Conservation (phyloP, 768 basidiomycete species). For the Ramaria rubella region DNA sequence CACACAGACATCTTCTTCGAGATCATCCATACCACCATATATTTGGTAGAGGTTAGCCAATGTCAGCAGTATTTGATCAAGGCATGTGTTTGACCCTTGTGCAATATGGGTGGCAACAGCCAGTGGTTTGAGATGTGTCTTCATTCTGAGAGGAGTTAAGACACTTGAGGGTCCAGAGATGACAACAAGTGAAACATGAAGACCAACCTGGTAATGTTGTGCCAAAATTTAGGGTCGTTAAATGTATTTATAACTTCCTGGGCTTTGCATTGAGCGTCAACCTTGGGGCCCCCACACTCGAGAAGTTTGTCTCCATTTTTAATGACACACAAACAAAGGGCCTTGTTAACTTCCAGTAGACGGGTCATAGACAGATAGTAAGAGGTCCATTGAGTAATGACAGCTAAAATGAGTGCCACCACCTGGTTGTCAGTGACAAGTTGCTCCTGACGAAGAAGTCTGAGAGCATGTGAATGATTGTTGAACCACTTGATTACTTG, state of each 20-base stretch:
- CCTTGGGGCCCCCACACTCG: background rate
- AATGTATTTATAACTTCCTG: background rate
- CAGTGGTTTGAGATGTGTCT: constrained; percentile 28
- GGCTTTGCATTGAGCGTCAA: background rate
- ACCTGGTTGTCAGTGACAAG: background rate
- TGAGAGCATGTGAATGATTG: constrained; percentile 24
- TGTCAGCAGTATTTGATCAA: constrained; percentile 30
- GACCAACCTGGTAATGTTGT: constrained; percentile 3
- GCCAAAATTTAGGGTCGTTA: background rate
- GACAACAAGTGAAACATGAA: constrained; percentile 8
- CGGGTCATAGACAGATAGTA: constrained; percentile 18
- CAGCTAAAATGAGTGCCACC: constrained; percentile 26
- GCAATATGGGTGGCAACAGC: constrained; percentile 32
- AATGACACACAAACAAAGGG: constrained; percentile 15
- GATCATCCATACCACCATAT: background rate
- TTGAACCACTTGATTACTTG: constrained; percentile 18
- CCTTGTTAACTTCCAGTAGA: constrained; percentile 19
- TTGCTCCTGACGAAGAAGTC: constrained; percentile 24
- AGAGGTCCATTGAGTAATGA: constrained; percentile 30
- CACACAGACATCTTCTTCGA: background rate
- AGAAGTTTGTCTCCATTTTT: constrained; percentile 14
- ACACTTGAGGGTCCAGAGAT: background rate
- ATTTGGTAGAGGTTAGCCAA: constrained; percentile 24
- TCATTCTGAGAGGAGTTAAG: constrained; percentile 11
- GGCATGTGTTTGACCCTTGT: constrained; percentile 23